These are phyloP conservation scores for Mesotaenium endlicherianum DNA, from an alignment of 139 green algal genomes.

Conservation along the genomic window DNA sequence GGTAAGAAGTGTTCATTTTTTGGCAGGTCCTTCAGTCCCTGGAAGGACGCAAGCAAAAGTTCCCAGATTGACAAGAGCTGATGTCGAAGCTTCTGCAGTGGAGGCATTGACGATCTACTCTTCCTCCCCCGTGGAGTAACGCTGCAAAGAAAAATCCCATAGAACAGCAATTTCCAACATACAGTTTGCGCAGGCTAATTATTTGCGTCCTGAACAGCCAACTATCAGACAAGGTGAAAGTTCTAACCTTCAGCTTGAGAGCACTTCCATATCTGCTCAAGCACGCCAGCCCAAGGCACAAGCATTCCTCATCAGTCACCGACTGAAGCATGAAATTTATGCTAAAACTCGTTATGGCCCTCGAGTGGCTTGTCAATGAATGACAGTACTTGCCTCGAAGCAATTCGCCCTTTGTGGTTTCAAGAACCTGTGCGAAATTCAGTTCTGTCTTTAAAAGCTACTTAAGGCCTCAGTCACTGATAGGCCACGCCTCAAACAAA, in stretches of 20 bases:
- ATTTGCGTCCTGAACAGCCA: neutral
- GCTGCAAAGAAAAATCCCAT: neutral
- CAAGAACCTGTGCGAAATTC: neutral
- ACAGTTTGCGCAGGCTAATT: neutral
- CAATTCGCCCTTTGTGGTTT: neutral
- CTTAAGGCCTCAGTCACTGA: too few species aligned
- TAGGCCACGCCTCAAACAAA: too few species aligned
- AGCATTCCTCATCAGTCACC: neutral
- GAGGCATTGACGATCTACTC: neutral
- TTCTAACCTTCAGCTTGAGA: slow-evolving; percentile 63
- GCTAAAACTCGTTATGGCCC: too few species aligned
- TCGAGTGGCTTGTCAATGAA: too few species aligned
- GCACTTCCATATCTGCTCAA: slow-evolving; percentile 82
- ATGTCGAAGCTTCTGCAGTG: neutral
- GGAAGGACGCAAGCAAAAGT: neutral
- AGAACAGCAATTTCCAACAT: neutral
- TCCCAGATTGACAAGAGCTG: neutral
- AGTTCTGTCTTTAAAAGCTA: neutral
- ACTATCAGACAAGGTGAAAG: neutral
- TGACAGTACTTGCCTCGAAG: neutral
- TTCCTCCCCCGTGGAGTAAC: too few species aligned
- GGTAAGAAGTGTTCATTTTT: too few species aligned
- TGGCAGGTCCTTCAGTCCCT: too few species aligned
- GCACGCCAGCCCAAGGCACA: neutral
- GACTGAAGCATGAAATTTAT: neutral